Conservation (phyloP, 371 early-diverging fungal species). For the Mortierella polycephala region DNA sequence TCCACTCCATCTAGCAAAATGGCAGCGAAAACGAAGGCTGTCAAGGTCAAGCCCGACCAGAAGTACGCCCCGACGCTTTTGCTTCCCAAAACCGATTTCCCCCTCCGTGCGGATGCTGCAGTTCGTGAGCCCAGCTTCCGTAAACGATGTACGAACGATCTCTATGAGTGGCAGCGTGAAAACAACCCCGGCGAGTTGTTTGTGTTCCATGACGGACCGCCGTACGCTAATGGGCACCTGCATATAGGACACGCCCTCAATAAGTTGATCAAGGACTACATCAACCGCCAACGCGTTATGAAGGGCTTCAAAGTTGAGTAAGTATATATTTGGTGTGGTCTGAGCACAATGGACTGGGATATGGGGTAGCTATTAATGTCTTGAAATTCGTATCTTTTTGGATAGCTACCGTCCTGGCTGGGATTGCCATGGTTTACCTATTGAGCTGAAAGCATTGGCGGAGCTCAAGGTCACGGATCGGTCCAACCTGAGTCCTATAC, state of each 20-base stretch:
- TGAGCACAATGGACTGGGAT: too few species aligned
- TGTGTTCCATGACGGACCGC: slow-evolving; percentile 94
- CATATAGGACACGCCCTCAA: slow-evolving; percentile 94
- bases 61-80: slow-evolving; percentile 68
- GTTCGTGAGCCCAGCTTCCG: slow-evolving; percentile 70
- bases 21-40: not conserved
- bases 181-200: slow-evolving; percentile 72
- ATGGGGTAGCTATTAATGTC: not conserved
- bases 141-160: slow-evolving; percentile 69
- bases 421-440: slow-evolving; percentile 97
- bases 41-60: slow-evolving; percentile 34
- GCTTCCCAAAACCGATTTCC: slow-evolving; percentile 77
- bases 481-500: slow-evolving; percentile 60
- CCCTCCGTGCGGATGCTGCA: slow-evolving; percentile 75
- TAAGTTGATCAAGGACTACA: slow-evolving; percentile 93
- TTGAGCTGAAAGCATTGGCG: slow-evolving; percentile 90
- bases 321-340: not conserved
- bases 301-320: slow-evolving; percentile 83
- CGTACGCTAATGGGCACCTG: slow-evolving; percentile 95
- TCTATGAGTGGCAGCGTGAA: slow-evolving; percentile 76
- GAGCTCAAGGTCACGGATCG: slow-evolving; percentile 60
- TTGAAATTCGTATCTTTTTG: not conserved
- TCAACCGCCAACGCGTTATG: slow-evolving; percentile 85
- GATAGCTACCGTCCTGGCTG: slow-evolving; percentile 89
- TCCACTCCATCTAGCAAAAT: slow-evolving; percentile 1